Conservation (phyloP, 2,329 filamentous ascomycete species). For the Metarhizium humberi region DNA sequence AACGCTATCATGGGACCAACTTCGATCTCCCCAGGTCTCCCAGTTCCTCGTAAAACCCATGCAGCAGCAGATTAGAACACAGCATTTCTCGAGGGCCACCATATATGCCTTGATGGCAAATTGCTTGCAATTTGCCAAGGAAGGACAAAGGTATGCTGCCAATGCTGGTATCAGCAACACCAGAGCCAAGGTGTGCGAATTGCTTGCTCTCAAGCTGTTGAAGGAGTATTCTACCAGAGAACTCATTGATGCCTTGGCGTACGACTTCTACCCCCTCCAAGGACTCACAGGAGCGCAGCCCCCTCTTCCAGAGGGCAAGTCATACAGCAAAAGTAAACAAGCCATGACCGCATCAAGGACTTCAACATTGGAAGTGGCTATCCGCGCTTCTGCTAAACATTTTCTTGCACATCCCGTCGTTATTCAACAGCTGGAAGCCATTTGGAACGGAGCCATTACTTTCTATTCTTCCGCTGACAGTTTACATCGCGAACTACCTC, state of each 20-base stretch:
- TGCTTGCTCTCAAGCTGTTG: constrained; percentile 79
- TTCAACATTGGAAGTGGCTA: constrained; percentile 86
- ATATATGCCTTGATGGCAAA: constrained; percentile 89
- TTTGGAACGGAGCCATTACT: constrained; percentile 92
- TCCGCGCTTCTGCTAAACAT: constrained; percentile 83
- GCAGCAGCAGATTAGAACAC: constrained; percentile 74
- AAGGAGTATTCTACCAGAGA: constrained; percentile 86
- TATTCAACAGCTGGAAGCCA: constrained; percentile 89
- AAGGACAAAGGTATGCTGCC: constrained; percentile 70
- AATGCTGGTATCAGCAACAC: constrained; percentile 79
- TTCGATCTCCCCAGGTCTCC: constrained; percentile 90
- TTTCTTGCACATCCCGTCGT: constrained; percentile 88
- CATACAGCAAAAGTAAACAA: constrained; percentile 31
- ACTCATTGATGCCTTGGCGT: constrained; percentile 86
- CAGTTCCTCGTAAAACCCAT: constrained; percentile 95
- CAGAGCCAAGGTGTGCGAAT: constrained; percentile 79
- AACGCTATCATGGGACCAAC: constrained; percentile 86
- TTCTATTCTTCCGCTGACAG: constrained; percentile 86
- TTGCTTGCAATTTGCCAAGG: constrained; percentile 85
- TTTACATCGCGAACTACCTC: constrained; percentile 53
- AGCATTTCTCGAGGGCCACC: constrained; percentile 78
- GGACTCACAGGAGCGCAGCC: constrained; percentile 50
- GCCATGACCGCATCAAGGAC: constrained; percentile 60
- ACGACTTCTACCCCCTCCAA: constrained; percentile 89
- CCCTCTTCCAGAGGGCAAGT: constrained; percentile 22